phyloP scores from a whole-genome alignment of 495 filamentous ascomycete genomes.

The Pyrenula massariospora region DNA sequence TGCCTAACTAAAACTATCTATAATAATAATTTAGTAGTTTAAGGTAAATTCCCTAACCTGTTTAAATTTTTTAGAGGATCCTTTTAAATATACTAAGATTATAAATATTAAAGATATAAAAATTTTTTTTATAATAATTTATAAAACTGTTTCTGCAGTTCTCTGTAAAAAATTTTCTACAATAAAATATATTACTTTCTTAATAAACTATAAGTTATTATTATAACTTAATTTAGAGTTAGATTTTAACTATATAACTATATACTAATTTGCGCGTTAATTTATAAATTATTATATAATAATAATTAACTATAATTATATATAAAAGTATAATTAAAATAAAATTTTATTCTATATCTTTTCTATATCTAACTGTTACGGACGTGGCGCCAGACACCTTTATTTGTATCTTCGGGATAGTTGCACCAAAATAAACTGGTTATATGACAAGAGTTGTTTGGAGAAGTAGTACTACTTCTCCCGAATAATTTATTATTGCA shows the following conservation, averaged over 20 bases:
- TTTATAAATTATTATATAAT: too few species aligned
- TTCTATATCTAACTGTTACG: too few species aligned
- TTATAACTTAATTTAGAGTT: background rate
- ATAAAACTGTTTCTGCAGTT: background rate
- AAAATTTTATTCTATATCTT: background rate
- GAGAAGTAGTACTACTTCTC: too few species aligned
- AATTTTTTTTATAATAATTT: background rate
- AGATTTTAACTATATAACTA: too few species aligned
- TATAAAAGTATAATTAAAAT: background rate
- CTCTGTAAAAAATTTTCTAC: background rate
- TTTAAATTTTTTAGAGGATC: background rate
- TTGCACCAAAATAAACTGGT: too few species aligned
- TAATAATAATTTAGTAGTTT: background rate
- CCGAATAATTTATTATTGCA: too few species aligned
- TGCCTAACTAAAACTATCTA: background rate
- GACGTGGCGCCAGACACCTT: too few species aligned
- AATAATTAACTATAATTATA: too few species aligned
- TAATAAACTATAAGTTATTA: background rate
- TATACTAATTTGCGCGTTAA: too few species aligned
- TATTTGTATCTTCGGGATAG: too few species aligned
- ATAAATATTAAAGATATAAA: too few species aligned
- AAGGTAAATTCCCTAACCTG: background rate
- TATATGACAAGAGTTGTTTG: too few species aligned
- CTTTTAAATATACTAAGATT: background rate
- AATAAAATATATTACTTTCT: background rate